These are phyloP conservation scores for Puccinia novopanici DNA, from an alignment of 1,284 basidiomycete genomes.

Conservation along the genomic window DNA sequence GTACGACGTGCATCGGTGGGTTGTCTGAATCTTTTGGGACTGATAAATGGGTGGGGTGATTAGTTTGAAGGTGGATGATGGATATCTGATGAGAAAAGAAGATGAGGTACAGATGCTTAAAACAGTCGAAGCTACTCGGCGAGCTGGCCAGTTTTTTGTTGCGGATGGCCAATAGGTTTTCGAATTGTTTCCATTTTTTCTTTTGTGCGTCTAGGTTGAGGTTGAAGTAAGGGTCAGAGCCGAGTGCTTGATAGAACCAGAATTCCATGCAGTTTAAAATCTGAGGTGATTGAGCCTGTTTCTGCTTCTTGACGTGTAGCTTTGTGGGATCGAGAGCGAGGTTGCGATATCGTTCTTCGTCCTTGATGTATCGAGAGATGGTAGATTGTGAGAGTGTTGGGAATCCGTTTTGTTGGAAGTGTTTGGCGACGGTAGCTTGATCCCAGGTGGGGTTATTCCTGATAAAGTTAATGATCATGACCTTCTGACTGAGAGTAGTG, in stretches of 20 bases:
- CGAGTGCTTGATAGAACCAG: slow-evolving; percentile 30
- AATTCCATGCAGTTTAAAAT: slow-evolving; percentile 38
- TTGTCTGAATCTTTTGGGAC: slow-evolving; percentile 38
- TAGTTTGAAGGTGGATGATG: not conserved
- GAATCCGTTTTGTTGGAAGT: slow-evolving; percentile 41
- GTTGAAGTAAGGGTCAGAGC: not conserved
- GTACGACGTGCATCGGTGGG: slow-evolving; percentile 5
- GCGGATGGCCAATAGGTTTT: slow-evolving; percentile 16
- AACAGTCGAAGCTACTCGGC: slow-evolving; percentile 27
- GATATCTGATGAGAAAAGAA: not conserved
- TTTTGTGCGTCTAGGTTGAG: not conserved
- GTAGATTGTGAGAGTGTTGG: slow-evolving; percentile 49
- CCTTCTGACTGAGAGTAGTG: slow-evolving; percentile 37
- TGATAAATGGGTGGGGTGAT: not conserved
- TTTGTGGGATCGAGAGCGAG: slow-evolving; percentile 37
- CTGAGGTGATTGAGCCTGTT: slow-evolving; percentile 36
- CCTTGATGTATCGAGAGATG: slow-evolving; percentile 48
- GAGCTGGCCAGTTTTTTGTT: not conserved
- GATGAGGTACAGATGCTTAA: slow-evolving; percentile 24
- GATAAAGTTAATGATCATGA: slow-evolving; percentile 49
- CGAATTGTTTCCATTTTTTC: slow-evolving; percentile 42
- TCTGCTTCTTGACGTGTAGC: slow-evolving; percentile 38
- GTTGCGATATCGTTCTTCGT: slow-evolving; percentile 39
- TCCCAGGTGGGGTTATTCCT: slow-evolving; percentile 28
- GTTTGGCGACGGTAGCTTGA: slow-evolving; percentile 45